These are phyloP conservation scores for Yamadazyma takamatsuzukensis DNA, from an alignment of 805 yeast genomes.

Conservation along the genomic window DNA sequence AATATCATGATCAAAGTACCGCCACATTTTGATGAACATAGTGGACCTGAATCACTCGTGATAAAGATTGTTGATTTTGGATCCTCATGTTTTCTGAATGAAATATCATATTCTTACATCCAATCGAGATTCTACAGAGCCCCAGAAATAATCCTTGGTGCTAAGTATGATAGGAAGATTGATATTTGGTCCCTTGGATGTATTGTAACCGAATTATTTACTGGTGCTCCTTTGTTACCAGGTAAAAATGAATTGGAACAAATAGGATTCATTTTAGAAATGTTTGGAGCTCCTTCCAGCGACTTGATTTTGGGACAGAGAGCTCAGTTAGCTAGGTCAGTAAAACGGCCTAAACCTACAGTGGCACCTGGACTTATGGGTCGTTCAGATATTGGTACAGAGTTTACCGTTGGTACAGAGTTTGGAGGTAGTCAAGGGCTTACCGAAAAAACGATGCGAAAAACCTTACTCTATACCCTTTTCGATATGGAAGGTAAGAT, in stretches of 20 bases:
- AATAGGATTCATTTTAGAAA: slow-evolving; percentile 37
- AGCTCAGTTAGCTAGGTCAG: slow-evolving; percentile 25
- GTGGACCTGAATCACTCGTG: slow-evolving; percentile 41
- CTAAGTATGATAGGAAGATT: slow-evolving; percentile 51
- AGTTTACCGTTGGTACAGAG: slow-evolving; percentile 3
- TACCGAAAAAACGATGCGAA: slow-evolving; percentile 31
- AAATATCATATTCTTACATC: slow-evolving; percentile 47
- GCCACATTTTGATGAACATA: slow-evolving; percentile 15
- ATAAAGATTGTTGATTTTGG: slow-evolving; percentile 84
- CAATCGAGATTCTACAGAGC: slow-evolving; percentile 74
- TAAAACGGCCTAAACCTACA: slow-evolving; percentile 12
- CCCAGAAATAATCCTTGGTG: slow-evolving; percentile 72
- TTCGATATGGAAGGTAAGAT: slow-evolving; percentile 39
- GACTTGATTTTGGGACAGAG: slow-evolving; percentile 37
- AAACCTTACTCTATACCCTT: slow-evolving; percentile 32
- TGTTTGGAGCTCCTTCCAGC: slow-evolving; percentile 47
- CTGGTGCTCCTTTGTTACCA: slow-evolving; percentile 42
- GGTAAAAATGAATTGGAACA: slow-evolving; percentile 49
- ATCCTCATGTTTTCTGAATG: slow-evolving; percentile 47
- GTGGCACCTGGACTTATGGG: slow-evolving; percentile 1
- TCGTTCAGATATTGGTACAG: slow-evolving; percentile 15
- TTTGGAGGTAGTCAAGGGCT: slow-evolving; percentile 7
- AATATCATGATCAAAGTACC: slow-evolving; percentile 51
- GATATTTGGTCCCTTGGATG: slow-evolving; percentile 52
- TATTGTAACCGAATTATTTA: slow-evolving; percentile 34